Percentiles rank a stretch among this genome's conserved stretches.
phyloP scores from a whole-genome alignment of 257 asterid species.

The Paraleonurus japonicus region DNA sequence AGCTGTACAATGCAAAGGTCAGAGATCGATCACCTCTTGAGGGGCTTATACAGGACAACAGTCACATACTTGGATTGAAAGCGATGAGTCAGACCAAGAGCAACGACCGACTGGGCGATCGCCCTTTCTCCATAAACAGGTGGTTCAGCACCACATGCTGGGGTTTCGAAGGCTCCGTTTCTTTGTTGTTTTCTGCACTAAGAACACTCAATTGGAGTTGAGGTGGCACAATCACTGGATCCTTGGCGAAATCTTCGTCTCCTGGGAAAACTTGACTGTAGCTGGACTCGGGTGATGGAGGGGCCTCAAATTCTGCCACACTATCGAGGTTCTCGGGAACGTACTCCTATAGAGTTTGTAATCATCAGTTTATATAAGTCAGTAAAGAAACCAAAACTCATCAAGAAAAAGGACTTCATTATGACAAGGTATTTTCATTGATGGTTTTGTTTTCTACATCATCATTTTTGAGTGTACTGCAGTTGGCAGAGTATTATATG shows the following conservation, averaged over 20 bases:
- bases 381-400: neutral
- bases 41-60: conserved; percentile 83
- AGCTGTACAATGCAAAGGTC: neutral
- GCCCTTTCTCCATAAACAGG: conserved; percentile 73
- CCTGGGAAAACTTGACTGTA: conserved; percentile 54
- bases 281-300: conserved; percentile 85
- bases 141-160: conserved; percentile 90
- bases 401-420: neutral
- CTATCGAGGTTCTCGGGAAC: conserved; percentile 80
- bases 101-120: conserved; percentile 68
- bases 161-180: conserved; percentile 47
- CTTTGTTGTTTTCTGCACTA: conserved; percentile 42
- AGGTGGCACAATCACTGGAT: conserved; percentile 67
- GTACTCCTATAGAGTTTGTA: conserved; percentile 44
- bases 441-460: neutral
- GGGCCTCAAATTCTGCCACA: conserved; percentile 82
- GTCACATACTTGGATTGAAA: conserved; percentile 88
- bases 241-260: conserved; percentile 84
- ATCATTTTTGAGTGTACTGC: too few relatives aligned
- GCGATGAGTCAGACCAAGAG: conserved; percentile 78
- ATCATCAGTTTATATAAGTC: neutral
- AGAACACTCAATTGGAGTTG: conserved; percentile 64
- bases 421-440: neutral
- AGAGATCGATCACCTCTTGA: conserved; percentile 56
- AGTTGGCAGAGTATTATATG: neutral